Conservation (phyloP, 305 asterid species). For the Fraxinus nigra region DNA sequence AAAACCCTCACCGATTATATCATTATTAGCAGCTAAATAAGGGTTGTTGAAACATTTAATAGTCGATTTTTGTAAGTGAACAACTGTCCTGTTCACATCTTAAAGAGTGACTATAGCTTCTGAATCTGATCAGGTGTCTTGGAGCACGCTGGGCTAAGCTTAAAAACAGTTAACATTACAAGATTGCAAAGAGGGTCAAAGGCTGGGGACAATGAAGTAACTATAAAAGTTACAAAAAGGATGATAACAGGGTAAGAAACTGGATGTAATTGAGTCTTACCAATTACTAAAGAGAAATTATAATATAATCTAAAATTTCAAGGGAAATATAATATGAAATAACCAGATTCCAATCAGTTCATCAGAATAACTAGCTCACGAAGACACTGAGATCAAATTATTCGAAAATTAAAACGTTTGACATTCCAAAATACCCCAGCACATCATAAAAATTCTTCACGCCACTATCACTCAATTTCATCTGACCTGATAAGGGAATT, state of each 20-base stretch:
- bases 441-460: background rate
- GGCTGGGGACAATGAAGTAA: background rate
- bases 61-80: background rate
- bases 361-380: background rate
- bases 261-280: background rate
- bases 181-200: background rate
- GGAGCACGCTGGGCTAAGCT: background rate
- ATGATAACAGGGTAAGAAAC: background rate
- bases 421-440: background rate
- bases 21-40: background rate
- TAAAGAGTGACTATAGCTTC: background rate
- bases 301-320: background rate
- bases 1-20: background rate
- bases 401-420: background rate
- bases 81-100: background rate
- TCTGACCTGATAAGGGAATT: background rate
- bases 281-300: background rate
- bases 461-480: background rate
- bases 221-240: background rate
- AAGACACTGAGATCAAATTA: background rate
- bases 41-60: background rate
- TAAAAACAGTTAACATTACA: background rate
- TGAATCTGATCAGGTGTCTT: background rate
- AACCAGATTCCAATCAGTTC: background rate
- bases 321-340: background rate